phyloP scores from a whole-genome alignment of 208 protist species.

The Acanthamoeba triangularis region DNA sequence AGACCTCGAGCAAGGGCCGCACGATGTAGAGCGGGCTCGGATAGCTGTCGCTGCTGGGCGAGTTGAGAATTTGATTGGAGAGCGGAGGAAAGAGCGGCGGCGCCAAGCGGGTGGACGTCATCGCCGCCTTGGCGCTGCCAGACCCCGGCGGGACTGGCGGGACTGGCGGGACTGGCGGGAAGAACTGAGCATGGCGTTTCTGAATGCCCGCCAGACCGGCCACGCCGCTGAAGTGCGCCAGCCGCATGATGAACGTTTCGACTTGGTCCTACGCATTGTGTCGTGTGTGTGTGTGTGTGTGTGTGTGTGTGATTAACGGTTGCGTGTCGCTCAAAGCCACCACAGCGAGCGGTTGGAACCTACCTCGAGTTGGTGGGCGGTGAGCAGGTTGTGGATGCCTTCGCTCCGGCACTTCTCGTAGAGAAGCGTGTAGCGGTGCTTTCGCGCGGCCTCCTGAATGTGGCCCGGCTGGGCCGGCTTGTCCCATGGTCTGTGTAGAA shows the following conservation, averaged over 20 bases:
- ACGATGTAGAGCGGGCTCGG: not conserved
- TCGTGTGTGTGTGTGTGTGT: not conserved
- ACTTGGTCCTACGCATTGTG: slow-evolving; percentile 37
- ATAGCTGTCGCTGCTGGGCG: not conserved
- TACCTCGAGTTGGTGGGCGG: slow-evolving; percentile 42
- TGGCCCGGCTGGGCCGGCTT: not conserved
- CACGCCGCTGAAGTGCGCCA: slow-evolving; percentile 10
- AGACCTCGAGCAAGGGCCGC: not conserved
- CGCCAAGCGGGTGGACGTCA: not conserved
- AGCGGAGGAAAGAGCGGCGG: not conserved
- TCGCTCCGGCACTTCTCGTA: slow-evolving; percentile 25
- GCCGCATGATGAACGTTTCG: slow-evolving; percentile 54
- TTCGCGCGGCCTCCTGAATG: not conserved
- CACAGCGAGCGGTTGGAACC: not conserved
- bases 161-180: no score
- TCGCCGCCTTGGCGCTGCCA: not conserved
- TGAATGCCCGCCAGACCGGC: slow-evolving; percentile 53
- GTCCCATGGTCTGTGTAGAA: not conserved
- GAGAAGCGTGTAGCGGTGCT: slow-evolving; percentile 41
- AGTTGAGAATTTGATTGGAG: not conserved
- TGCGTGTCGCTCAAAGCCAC: not conserved
- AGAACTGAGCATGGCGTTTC: not conserved
- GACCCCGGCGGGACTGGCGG: no score
- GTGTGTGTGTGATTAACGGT: no score
- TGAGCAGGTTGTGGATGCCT: slow-evolving; percentile 44